Base-by-base conservation (phyloP, 2,329 filamentous ascomycete species). In the Diaporthe sp. region DNA sequence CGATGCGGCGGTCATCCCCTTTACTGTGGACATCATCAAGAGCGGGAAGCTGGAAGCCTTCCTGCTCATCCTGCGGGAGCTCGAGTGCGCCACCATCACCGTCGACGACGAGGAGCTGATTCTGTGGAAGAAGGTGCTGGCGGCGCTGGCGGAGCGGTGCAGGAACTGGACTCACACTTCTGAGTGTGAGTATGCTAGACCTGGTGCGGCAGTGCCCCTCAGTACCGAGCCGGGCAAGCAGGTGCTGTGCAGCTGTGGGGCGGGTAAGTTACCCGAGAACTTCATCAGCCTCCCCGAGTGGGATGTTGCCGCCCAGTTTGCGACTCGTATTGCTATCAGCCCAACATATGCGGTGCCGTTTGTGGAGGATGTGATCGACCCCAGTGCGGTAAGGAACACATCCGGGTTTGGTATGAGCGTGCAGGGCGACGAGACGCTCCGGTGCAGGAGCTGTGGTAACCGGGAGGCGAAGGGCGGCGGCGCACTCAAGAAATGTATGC, bases 281-380 rank as follows among this genome's bases (percentile, higher is more conserved):
- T 90, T 84, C 72, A 77, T 85, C 53, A 74, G 79, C 4, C 67
- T 89, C 9, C 86, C 87, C 0, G 83, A 85, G 25, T 88, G 88
- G 84, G 84, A 88, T 0, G 85, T 84, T 15, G 82, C 83, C 1
- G 80, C 81, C 13, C 81, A 83, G 72, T 82, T 86, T 67, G 85
- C 88, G 39, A 89, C 91, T 39, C 86, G 92, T 8, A 83, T 91
- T 8, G 90, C 89, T 6, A 89, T 93, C 78, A 92, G 90, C 73
- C 90, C 90, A 0, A 82, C 84, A 0, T 93, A 86, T 79, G 82
- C 88, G 12, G 83, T 84, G 31, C 84, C 84, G 0, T 83, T 85
- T 13, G 84, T 87, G 1, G 87, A 89, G 78, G 81, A 86, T 15
- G 55, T 76, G 3, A 13, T 76, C 12, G 73, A 76, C 17, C 37